Base-by-base conservation (phyloP, 225 moss, liverwort and hornwort species). In the Bryum argenteum region DNA sequence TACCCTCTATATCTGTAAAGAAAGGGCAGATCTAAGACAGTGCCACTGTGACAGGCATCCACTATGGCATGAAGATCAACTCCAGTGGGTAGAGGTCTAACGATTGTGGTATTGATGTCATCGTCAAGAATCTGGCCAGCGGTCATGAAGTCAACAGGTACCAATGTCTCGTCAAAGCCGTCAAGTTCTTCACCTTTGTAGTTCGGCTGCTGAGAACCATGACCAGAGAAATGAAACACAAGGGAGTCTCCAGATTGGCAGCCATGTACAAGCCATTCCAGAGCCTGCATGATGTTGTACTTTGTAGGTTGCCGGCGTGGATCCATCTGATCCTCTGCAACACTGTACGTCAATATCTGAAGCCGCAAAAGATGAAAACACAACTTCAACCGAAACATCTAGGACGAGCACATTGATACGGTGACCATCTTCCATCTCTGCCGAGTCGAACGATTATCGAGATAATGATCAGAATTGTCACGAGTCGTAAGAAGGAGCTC, bases 21-120 rank as follows among this genome's bases (percentile, higher is more conserved):
- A 79, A 82, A 97, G 39, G 97, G 97, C 79, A 97, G 78, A 80
- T 97, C 97, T 78, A 97, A 74, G 48, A 88, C 97, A 58, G 97
- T 97, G 67, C 94, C 97, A 71, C 97, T 97, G 77, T 97, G 97
- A 73, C 97, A 97, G 72, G 97, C 89, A 80, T 97, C 97, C 57
- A 97, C 84, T 26, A 97, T 89, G 51, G 97, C 97, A 73, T 97
- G 97, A 72, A 97, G 97, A 69, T 83, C 80, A 39, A 92, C 97
- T 51, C 97, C 97, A 54, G 79, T 63, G 15, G 84, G 81, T 66
- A 97, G 70, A 67, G 97, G 97, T 64, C 87, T 78, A 68, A 97
- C 97, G 54, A 97, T 94, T 48, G 91, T 89, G 63, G 77, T 63
- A 71, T 97, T 97, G 84, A 97, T 97, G 61, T 94, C 92, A 75